These are phyloP conservation scores for Quercus aquifolioides DNA, from an alignment of 306 rosid species.

Conservation along the genomic window DNA sequence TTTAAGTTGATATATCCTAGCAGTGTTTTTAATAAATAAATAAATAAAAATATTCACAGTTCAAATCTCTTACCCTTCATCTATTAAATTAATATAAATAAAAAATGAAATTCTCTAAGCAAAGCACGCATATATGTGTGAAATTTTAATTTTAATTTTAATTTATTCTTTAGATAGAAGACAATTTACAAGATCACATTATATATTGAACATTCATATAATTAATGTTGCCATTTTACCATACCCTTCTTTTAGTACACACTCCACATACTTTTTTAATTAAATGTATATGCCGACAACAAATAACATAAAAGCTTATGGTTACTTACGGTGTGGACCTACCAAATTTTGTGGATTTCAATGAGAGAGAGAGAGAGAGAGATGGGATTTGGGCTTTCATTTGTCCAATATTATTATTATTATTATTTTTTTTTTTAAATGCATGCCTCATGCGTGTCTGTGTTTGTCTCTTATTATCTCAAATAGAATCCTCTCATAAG, in stretches of 20 bases:
- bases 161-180: no score
- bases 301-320: background rate
- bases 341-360: background rate
- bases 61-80: no score
- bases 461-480: slow-evolving; percentile 39
- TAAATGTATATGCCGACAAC: background rate
- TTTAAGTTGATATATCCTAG: no score
- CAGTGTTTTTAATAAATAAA: no score
- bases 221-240: background rate
- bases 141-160: no score
- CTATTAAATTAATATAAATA: no score
- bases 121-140: no score
- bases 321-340: background rate
- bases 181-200: no score
- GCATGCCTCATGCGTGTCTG: slow-evolving; percentile 54
- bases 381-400: slow-evolving; percentile 26
- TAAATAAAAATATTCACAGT: no score
- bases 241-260: background rate
- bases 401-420: slow-evolving; percentile 12
- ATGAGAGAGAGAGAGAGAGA: slow-evolving; percentile 13
- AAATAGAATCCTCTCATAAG: slow-evolving; percentile 54
- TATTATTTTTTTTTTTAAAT: background rate
- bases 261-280: background rate
- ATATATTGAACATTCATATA: no score
- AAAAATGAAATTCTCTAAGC: no score